Conservation (phyloP, 2,329 filamentous ascomycete species). For the Penicillium brasilianum region DNA sequence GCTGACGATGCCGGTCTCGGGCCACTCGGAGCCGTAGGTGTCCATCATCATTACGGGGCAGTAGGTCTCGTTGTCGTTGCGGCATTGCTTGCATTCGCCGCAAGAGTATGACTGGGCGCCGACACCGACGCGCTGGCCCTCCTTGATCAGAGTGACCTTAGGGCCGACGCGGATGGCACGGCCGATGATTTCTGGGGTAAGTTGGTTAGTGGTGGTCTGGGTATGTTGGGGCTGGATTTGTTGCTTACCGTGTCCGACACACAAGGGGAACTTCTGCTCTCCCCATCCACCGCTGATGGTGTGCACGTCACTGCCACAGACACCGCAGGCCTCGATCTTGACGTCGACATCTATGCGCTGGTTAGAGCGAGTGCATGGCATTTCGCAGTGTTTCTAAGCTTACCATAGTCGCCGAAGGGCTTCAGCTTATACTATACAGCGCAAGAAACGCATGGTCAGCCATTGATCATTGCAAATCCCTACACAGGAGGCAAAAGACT, state of each 20-base stretch:
- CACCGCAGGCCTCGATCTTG: conserved; percentile 80
- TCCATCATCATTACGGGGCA: conserved; percentile 60
- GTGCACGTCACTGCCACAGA: conserved; percentile 75
- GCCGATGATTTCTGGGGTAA: conserved; percentile 66
- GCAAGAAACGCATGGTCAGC: neutral
- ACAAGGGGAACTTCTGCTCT: conserved; percentile 56
- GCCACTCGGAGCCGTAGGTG: conserved; percentile 59
- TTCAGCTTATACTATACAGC: conserved; percentile 74
- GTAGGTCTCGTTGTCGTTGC: conserved; percentile 70
- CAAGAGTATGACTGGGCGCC: conserved; percentile 70
- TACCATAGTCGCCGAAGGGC: conserved; percentile 75
- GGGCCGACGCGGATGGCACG: conserved; percentile 69
- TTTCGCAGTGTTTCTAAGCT: conserved; percentile 1
- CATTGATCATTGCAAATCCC: neutral
- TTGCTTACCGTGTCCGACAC: conserved; percentile 55
- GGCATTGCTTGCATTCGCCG: conserved; percentile 68
- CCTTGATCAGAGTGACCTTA: conserved; percentile 65
- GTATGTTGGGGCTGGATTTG: neutral
- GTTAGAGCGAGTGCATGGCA: conserved; percentile 5
- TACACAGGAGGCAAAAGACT: conserved; percentile 19
- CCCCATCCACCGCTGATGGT: conserved; percentile 65
- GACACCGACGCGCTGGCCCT: conserved; percentile 70
- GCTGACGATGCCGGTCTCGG: conserved; percentile 66
- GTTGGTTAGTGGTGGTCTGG: neutral
- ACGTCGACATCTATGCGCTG: conserved; percentile 72